These are phyloP conservation scores for Candida nitratophila DNA, from an alignment of 805 yeast genomes.

Conservation along the genomic window DNA sequence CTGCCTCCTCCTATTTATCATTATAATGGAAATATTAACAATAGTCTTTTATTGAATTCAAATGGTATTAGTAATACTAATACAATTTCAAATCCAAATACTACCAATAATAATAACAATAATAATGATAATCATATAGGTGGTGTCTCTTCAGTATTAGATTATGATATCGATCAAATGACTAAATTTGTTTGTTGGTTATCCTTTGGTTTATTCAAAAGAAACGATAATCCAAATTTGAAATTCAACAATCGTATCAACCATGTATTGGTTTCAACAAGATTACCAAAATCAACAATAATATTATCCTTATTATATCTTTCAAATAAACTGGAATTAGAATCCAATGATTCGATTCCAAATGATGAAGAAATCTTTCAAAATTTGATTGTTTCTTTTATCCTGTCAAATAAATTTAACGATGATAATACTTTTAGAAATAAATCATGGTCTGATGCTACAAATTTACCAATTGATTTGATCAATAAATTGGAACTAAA, in stretches of 20 bases:
- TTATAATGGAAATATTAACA: background rate
- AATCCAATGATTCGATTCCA: constrained; percentile 20
- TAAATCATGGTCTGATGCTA: constrained; percentile 94
- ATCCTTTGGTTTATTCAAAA: constrained; percentile 59
- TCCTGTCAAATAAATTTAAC: constrained; percentile 87
- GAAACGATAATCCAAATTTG: constrained; percentile 35
- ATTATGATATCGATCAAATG: constrained; percentile 75
- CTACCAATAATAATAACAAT: too few species aligned
- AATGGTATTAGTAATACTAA: background rate
- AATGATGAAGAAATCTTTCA: constrained; percentile 39
- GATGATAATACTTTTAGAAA: constrained; percentile 96
- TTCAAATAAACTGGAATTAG: constrained; percentile 43
- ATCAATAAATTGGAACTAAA: constrained; percentile 63
- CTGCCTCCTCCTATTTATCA: too few species aligned
- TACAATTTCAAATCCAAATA: constrained; percentile 1
- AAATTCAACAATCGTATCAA: constrained; percentile 53
- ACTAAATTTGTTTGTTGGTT: constrained; percentile 73
- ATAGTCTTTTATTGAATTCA: too few species aligned
- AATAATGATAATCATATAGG: too few species aligned
- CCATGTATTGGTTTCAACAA: constrained; percentile 75
- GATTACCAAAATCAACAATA: constrained; percentile 79
- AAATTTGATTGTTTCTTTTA: constrained; percentile 58
- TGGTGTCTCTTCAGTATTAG: constrained; percentile 72
- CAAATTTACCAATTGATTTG: constrained; percentile 58
- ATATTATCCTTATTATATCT: constrained; percentile 74